Evolutionary conservation across 164 flowering plant species (phyloP).

Genomic region (Nelumbo lutea): DNA sequence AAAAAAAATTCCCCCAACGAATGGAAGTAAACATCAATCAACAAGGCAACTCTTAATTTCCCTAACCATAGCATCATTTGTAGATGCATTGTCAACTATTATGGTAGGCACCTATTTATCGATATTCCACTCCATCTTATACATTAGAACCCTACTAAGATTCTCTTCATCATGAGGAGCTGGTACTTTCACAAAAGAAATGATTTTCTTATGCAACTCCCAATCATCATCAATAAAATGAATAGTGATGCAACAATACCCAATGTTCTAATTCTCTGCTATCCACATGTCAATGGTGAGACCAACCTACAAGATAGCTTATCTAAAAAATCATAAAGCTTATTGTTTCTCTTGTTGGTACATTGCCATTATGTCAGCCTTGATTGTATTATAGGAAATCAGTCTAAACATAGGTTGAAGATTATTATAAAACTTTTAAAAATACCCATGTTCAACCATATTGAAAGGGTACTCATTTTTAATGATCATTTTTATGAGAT

Average conservation of each 20-base stretch:
- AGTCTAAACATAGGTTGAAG: neutral
- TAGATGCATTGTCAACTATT: neutral
- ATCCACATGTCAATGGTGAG: constrained; percentile 3
- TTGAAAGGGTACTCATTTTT: constrained; percentile 1
- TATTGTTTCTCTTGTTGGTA: neutral
- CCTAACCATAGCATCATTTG: constrained; percentile 1
- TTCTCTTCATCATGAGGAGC: neutral
- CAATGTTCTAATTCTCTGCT: neutral
- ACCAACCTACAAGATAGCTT: neutral
- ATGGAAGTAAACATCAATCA: no score
- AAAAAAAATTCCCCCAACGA: neutral
- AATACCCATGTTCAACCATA: constrained; percentile 7
- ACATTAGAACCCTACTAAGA: neutral
- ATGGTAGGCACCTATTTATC: neutral
- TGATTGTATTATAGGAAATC: neutral
- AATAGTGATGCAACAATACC: neutral
- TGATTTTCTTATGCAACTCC: neutral
- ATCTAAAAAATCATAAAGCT: neutral
- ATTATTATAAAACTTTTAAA: neutral
- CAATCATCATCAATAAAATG: constrained; percentile 5
- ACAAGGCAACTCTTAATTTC: neutral
- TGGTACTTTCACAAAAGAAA: neutral
- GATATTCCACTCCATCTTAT: neutral
- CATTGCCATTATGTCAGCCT: neutral
- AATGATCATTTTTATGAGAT: neutral